These are phyloP conservation scores for Kurtzmaniella natalensis DNA, from an alignment of 1,139 yeast species.

Conservation along the genomic window DNA sequence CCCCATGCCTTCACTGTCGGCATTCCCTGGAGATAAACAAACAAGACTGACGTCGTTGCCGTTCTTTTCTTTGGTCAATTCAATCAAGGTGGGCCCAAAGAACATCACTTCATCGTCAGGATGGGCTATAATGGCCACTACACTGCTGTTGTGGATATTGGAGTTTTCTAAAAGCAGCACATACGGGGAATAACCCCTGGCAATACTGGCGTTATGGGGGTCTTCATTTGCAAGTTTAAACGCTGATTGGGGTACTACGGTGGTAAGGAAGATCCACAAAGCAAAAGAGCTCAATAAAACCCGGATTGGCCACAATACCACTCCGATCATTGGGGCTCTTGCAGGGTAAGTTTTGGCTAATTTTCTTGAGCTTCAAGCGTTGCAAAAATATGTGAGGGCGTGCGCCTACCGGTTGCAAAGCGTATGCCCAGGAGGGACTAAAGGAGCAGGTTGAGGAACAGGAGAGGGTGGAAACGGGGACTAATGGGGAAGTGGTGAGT, in stretches of 20 bases:
- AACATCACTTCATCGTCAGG: slow-evolving; percentile 99
- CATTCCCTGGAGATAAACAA: slow-evolving; percentile 76
- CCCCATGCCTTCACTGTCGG: slow-evolving; percentile 65
- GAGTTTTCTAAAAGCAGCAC: slow-evolving; percentile 35
- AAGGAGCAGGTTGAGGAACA: too few relatives aligned
- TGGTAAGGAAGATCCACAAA: slow-evolving; percentile 38
- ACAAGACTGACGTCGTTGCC: slow-evolving; percentile 53
- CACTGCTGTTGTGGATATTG: slow-evolving; percentile 30
- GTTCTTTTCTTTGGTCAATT: slow-evolving; percentile 43
- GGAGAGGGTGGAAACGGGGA: too few relatives aligned
- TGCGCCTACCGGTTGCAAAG: too few relatives aligned
- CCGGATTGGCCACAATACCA: slow-evolving; percentile 6
- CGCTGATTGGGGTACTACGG: slow-evolving; percentile 35
- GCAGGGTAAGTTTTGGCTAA: too few relatives aligned
- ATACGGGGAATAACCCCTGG: slow-evolving; percentile 27
- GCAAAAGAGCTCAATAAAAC: slow-evolving; percentile 19
- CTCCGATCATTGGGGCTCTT: slow-evolving; percentile 1
- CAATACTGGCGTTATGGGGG: slow-evolving; percentile 22
- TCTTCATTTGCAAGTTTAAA: slow-evolving; percentile 26
- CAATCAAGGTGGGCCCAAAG: slow-evolving; percentile 75
- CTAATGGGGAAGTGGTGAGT: too few relatives aligned
- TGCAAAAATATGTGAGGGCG: too few relatives aligned
- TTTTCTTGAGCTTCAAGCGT: too few relatives aligned
- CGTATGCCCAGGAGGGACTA: too few relatives aligned
- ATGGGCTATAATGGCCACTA: slow-evolving; percentile 75